A percentile compares a stretch with the other conserved stretches of the same genome.
Evolutionary conservation across 2,329 filamentous ascomycete species (phyloP).

Genomic region (Talaromyces sp.): DNA sequence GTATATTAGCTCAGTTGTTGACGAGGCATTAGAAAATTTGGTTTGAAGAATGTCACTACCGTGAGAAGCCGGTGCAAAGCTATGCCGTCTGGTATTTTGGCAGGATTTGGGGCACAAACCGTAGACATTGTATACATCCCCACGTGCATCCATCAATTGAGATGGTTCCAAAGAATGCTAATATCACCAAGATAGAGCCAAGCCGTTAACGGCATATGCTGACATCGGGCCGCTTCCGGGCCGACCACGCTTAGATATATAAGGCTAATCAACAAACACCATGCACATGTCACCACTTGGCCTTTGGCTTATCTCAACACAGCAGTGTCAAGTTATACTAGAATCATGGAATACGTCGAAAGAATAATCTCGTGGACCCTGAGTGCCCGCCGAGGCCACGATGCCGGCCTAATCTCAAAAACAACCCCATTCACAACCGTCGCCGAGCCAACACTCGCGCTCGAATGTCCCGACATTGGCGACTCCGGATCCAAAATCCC

Average conservation of each 20-base stretch:
- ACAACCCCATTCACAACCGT: slow-evolving; percentile 1
- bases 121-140: no score
- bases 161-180: no score
- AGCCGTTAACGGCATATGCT: neutral
- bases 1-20: no score
- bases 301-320: neutral
- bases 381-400: neutral
- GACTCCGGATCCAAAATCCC: slow-evolving; percentile 5
- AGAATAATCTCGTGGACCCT: slow-evolving; percentile 1
- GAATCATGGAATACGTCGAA: slow-evolving; percentile 5
- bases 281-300: no score
- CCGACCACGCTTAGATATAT: neutral
- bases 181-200: no score
- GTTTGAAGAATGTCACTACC: no score
- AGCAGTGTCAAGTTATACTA: neutral
- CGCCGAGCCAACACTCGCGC: slow-evolving; percentile 4
- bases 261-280: no score
- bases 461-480: slow-evolving; percentile 9
- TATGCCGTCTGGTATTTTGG: no score
- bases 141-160: no score
- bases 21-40: no score
- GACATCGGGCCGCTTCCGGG: neutral
- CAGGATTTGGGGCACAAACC: no score
- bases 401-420: slow-evolving; percentile 5
- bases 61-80: no score